Percentiles rank a stretch among this genome's conserved stretches.
Conservation (phyloP, 202 grass and related monocot genomes). For the Carex arenaria region DNA sequence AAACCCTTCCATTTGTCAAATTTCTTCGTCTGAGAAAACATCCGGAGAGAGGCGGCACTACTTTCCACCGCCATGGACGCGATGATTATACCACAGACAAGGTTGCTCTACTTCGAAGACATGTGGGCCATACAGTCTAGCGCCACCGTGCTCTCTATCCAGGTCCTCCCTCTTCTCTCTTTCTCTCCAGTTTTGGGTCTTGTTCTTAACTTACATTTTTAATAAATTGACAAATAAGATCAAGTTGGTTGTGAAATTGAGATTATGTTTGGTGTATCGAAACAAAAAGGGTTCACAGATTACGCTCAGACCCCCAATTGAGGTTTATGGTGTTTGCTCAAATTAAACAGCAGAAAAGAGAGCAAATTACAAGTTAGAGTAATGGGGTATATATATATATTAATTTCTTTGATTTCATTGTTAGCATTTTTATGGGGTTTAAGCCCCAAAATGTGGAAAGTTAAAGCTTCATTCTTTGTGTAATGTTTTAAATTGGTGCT, state of each 20-base stretch:
- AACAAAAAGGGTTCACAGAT: neutral
- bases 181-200: neutral
- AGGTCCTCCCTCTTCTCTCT: conserved; percentile 26
- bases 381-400: neutral
- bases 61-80: conserved; percentile 16
- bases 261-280: neutral
- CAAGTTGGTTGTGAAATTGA: neutral
- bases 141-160: conserved; percentile 41
- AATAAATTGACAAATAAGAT: neutral
- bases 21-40: neutral
- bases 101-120: conserved; percentile 72
- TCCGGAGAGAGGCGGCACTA: conserved; percentile 7
- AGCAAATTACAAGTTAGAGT: neutral
- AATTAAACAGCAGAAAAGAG: neutral
- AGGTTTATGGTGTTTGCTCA: neutral
- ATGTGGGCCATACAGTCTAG: conserved; percentile 48
- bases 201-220: neutral
- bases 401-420: neutral
- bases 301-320: neutral
- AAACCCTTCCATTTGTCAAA: neutral
- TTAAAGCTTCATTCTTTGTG: neutral
- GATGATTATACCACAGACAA: conserved; percentile 31
- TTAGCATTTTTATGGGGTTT: neutral
- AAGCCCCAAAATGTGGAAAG: neutral
- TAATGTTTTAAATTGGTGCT: neutral